phyloP scores from a whole-genome alignment of 805 yeast species.

The Saccharomycopsis fodiens region DNA sequence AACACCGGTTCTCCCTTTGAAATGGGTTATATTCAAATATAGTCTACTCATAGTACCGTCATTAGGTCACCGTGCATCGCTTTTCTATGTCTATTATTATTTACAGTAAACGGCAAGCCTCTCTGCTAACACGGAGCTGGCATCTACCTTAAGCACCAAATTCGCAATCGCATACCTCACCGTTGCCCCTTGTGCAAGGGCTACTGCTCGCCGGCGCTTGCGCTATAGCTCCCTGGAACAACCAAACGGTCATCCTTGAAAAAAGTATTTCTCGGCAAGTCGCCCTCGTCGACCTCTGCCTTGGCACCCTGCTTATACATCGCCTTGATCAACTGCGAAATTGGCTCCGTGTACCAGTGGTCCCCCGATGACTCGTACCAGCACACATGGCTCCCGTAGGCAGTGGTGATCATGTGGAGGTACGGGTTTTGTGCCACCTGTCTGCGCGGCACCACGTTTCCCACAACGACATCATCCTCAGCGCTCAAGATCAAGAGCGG shows the following conservation, averaged over 20 bases:
- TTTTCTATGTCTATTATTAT: too few species aligned
- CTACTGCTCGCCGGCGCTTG: too few species aligned
- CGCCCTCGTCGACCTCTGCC: not conserved
- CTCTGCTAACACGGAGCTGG: too few species aligned
- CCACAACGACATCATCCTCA: constrained; percentile 69
- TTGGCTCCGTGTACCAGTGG: constrained; percentile 59
- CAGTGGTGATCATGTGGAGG: constrained; percentile 48
- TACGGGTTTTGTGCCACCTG: constrained; percentile 54
- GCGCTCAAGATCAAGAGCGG: constrained; percentile 63
- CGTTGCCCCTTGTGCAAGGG: too few species aligned
- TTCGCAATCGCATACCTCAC: too few species aligned
- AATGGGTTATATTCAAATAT: too few species aligned
- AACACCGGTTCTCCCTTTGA: too few species aligned
- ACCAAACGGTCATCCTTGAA: constrained; percentile 1
- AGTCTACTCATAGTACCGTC: too few species aligned
- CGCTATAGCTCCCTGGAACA: constrained; percentile 6
- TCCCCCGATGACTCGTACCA: constrained; percentile 55
- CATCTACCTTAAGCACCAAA: too few species aligned
- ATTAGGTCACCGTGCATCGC: too few species aligned
- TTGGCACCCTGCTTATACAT: constrained; percentile 26
- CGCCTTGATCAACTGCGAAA: constrained; percentile 35
- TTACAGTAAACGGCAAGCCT: too few species aligned
- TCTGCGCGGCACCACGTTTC: constrained; percentile 42
- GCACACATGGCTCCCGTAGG: constrained; percentile 78
- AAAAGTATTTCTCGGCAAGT: not conserved